These are phyloP conservation scores for Aspergillus unguis DNA, from an alignment of 2,329 filamentous ascomycete genomes.

Conservation along the genomic window DNA sequence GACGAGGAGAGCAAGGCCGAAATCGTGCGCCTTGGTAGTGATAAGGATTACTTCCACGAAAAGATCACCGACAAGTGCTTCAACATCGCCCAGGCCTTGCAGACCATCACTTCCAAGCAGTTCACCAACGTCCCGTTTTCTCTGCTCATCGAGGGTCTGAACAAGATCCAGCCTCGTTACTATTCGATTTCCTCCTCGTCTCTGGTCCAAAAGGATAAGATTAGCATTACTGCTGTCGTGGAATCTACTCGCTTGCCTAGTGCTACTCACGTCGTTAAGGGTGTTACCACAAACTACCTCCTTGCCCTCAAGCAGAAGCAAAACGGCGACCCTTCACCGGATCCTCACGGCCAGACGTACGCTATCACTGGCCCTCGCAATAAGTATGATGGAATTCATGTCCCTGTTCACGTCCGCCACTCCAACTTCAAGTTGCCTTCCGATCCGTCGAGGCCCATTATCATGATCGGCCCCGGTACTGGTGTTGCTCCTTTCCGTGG, in stretches of 20 bases:
- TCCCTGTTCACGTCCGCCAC: conserved; percentile 92
- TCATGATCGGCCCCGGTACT: conserved; percentile 94
- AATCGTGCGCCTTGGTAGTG: conserved; percentile 80
- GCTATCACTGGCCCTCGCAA: conserved; percentile 84
- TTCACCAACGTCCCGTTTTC: conserved; percentile 91
- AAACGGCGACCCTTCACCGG: conserved; percentile 75
- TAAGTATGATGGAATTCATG: conserved; percentile 93
- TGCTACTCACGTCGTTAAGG: conserved; percentile 75
- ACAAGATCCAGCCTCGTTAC: conserved; percentile 95
- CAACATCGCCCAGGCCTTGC: conserved; percentile 84
- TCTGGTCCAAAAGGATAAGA: conserved; percentile 86
- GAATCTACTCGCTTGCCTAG: conserved; percentile 77
- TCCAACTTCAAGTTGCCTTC: conserved; percentile 99
- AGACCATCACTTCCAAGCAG: conserved; percentile 67
- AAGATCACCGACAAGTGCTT: conserved; percentile 77
- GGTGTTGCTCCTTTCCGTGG: conserved; percentile 95
- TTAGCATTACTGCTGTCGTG: conserved; percentile 92
- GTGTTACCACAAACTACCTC: conserved; percentile 95
- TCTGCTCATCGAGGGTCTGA: conserved; percentile 85
- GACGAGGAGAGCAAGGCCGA: conserved; percentile 80
- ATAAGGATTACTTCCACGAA: conserved; percentile 93
- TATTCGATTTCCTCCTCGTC: conserved; percentile 99
- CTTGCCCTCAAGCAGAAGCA: conserved; percentile 95
- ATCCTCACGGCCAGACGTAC: conserved; percentile 81
- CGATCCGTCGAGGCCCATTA: conserved; percentile 87